A percentile compares a stretch with the other conserved stretches of the same genome.
These are phyloP conservation scores for Magnusiomyces suaveolens DNA, from an alignment of 1,139 yeast species.

Conservation along the genomic window DNA sequence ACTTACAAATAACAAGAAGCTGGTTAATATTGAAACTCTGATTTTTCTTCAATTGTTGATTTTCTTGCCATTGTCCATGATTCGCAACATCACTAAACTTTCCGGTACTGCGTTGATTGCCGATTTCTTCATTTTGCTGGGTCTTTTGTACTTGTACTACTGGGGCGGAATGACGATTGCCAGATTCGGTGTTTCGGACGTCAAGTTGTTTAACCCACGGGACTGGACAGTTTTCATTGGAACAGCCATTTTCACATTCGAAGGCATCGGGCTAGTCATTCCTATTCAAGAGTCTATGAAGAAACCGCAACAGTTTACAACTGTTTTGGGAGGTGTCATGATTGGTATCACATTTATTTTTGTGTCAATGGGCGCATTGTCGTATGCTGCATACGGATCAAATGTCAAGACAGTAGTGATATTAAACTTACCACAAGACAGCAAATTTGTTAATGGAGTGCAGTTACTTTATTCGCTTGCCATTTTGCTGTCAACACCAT, in stretches of 20 bases:
- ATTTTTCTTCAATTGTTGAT: constrained; percentile 59
- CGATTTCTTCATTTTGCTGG: constrained; percentile 76
- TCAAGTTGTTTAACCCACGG: constrained; percentile 53
- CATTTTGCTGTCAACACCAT: constrained; percentile 79
- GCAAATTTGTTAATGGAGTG: constrained; percentile 50
- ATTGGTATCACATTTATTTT: constrained; percentile 65
- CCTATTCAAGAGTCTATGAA: constrained; percentile 95
- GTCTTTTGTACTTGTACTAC: constrained; percentile 67
- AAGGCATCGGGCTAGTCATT: constrained; percentile 86
- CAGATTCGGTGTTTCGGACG: constrained; percentile 47
- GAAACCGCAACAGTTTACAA: constrained; percentile 63
- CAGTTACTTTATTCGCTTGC: constrained; percentile 83
- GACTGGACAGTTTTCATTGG: constrained; percentile 85
- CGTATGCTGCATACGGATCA: constrained; percentile 79
- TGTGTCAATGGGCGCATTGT: constrained; percentile 66
- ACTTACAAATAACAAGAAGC: constrained; percentile 27
- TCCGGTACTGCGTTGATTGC: constrained; percentile 85
- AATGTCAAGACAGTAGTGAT: constrained; percentile 77
- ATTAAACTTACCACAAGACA: constrained; percentile 72
- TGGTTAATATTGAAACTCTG: constrained; percentile 40
- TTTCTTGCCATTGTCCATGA: constrained; percentile 72
- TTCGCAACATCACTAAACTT: constrained; percentile 79
- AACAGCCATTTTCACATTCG: constrained; percentile 93
- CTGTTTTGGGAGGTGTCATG: constrained; percentile 64
- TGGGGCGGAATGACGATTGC: constrained; percentile 53